Conservation (phyloP, 805 yeast genomes). For the Starmerella floricola region DNA sequence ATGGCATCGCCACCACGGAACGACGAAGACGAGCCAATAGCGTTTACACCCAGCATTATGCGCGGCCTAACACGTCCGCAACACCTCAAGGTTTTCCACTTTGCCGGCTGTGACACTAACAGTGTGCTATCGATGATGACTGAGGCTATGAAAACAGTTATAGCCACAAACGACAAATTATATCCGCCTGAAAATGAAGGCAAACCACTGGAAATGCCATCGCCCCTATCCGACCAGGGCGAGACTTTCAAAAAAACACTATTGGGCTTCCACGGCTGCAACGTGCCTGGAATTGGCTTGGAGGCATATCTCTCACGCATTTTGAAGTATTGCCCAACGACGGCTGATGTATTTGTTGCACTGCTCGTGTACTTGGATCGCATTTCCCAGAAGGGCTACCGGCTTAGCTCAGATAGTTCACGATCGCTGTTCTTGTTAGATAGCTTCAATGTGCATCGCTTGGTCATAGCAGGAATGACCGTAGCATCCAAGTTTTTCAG, state of each 20-base stretch:
- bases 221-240: conserved; percentile 24
- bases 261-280: conserved; percentile 87
- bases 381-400: conserved; percentile 59
- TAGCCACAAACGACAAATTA: conserved; percentile 76
- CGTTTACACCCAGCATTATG: conserved; percentile 14
- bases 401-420: conserved; percentile 8
- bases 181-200: conserved; percentile 44
- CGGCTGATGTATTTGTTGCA: conserved; percentile 88
- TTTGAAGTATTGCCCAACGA: conserved; percentile 94
- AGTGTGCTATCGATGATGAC: conserved; percentile 77
- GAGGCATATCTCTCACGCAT: conserved; percentile 84
- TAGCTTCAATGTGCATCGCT: conserved; percentile 85
- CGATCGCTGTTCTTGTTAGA: conserved; percentile 72
- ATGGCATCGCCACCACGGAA: conserved; percentile 17
- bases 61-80: conserved; percentile 13
- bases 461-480: conserved; percentile 88
- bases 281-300: conserved; percentile 87
- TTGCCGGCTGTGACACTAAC: conserved; percentile 70
- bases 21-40: background rate
- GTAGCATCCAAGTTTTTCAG: conserved; percentile 68
- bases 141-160: conserved; percentile 70
- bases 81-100: conserved; percentile 36
- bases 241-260: conserved; percentile 31
- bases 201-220: conserved; percentile 15
- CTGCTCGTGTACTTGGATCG: conserved; percentile 88